These are phyloP conservation scores for Exophiala alcalophila DNA, from an alignment of 2,329 filamentous ascomycete species.

Conservation along the genomic window DNA sequence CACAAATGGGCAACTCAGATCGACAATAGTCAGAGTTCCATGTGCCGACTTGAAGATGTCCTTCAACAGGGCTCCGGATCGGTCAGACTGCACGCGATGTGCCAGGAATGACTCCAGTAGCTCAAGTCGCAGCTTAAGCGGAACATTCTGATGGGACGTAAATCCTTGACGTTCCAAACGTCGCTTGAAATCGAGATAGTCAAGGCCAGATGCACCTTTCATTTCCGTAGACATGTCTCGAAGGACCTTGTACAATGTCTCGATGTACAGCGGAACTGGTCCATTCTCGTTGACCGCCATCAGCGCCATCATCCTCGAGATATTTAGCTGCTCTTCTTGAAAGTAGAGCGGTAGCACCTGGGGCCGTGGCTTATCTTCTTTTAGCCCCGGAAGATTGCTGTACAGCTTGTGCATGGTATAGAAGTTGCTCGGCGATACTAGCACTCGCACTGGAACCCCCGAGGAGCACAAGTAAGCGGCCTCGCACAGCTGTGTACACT, in stretches of 20 bases:
- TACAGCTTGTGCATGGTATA: slow-evolving; percentile 44
- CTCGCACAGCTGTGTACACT: slow-evolving; percentile 48
- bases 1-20: slow-evolving; percentile 70
- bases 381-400: slow-evolving; percentile 36
- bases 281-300: slow-evolving; percentile 51
- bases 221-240: slow-evolving; percentile 49
- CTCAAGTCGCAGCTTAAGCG: slow-evolving; percentile 59
- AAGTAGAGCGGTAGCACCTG: slow-evolving; percentile 48
- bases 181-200: slow-evolving; percentile 46
- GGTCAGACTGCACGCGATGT: slow-evolving; percentile 15
- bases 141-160: slow-evolving; percentile 49
- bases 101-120: slow-evolving; percentile 64
- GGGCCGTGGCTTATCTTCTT: slow-evolving; percentile 37
- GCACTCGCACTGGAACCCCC: slow-evolving; percentile 48
- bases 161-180: slow-evolving; percentile 42
- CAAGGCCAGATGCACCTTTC: slow-evolving; percentile 38
- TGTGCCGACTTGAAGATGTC: slow-evolving; percentile 36
- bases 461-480: slow-evolving; percentile 54
- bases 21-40: slow-evolving; percentile 62
- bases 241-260: slow-evolving; percentile 48
- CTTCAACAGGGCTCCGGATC: slow-evolving; percentile 11
- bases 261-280: slow-evolving; percentile 52
- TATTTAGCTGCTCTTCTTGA: slow-evolving; percentile 49
- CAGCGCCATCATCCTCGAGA: slow-evolving; percentile 52
- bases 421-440: slow-evolving; percentile 53